phyloP scores from a whole-genome alignment of 2,329 filamentous ascomycete species.

The Calonectria montana region DNA sequence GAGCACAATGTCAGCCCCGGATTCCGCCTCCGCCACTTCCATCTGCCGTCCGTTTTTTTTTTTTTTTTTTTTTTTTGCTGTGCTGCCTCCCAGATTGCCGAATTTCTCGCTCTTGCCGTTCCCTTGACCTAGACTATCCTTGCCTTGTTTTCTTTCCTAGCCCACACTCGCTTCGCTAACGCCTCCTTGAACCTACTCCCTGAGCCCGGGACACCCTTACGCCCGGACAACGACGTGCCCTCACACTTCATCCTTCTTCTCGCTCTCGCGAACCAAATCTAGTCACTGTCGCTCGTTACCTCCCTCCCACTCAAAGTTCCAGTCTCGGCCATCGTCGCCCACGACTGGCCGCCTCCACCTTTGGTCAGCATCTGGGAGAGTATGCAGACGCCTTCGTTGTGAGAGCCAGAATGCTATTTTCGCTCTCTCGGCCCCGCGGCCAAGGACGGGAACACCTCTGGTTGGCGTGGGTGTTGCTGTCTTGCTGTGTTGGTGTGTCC shows the following conservation, averaged over 20 bases:
- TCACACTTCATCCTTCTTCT: constrained; percentile 6
- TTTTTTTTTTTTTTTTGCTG: constrained; percentile 18
- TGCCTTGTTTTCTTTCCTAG: constrained; percentile 12
- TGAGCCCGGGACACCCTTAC: constrained; percentile 12
- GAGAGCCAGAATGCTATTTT: constrained; percentile 40
- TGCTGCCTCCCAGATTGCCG: constrained; percentile 24
- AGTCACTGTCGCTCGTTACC: constrained; percentile 12
- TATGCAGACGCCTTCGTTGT: constrained; percentile 35
- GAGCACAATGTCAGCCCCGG: constrained; percentile 38
- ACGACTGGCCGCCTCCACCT: constrained; percentile 17
- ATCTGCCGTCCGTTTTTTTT: constrained; percentile 32
- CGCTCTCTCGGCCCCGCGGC: constrained; percentile 27
- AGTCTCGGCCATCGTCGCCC: not conserved
- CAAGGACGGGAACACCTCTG: constrained; percentile 30
- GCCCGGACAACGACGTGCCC: constrained; percentile 17
- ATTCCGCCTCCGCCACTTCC: constrained; percentile 41
- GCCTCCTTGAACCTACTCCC: constrained; percentile 8
- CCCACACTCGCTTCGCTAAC: constrained; percentile 15
- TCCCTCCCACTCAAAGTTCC: not conserved
- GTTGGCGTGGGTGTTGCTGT: constrained; percentile 34
- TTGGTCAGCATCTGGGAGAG: constrained; percentile 26
- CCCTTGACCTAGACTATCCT: constrained; percentile 10
- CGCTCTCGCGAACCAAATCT: not conserved
- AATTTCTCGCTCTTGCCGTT: not conserved
- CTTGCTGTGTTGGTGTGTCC: constrained; percentile 31